Base-by-base conservation (phyloP, 176 grass and related monocot species). In the Carex parvula region DNA sequence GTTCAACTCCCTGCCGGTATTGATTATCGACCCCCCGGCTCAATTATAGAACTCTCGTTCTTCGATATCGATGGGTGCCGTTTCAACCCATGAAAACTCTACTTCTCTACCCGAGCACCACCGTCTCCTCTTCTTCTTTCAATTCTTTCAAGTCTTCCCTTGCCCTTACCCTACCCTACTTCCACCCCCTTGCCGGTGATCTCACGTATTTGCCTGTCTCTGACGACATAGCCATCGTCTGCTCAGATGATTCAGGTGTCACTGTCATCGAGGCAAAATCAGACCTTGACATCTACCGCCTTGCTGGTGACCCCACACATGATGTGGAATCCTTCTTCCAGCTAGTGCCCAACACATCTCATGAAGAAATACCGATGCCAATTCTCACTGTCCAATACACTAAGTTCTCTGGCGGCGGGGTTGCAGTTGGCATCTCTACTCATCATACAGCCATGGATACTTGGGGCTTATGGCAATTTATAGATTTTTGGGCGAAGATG, bases 231-330 rank as follows among this genome's bases (percentile, higher is more conserved):
- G 37, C 37, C 37, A 39, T 39, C 4, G 37, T 80, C 16, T 86
- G 62, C 74, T 70, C 76, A 46, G 44, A 46, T 9, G 44, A 46
- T 5, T 53, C 84, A 8, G 76, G 72, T 3, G 84, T 85, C 26
- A 16, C 5, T 52, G 35, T 79, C 69, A 77, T 85, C 30, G 84
- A 85, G 70, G 84, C 84, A 44, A 54, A 57, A 16, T 85, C 84
- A 1, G 44, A 79, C 15, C 12, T 76, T 10, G 84, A 85, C 84
- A 77, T 76, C 6, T 44, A 33, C 3, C 56, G 8, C 17, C 48
- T 85, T n/a, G 35, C 11, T 32, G 2, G 53, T 6, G 69, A 79
- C 0, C 24, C 18, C 30, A 77, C 26, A 9, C 84, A 61, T 48
- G 69, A 85, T 42, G 3, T 78, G 30, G 84, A 85, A 11, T 54